Evolutionary conservation across 2,329 filamentous ascomycete genomes (phyloP), one percentile per base, ranked within the genome.

Genomic region (Cercospora beticola): DNA sequence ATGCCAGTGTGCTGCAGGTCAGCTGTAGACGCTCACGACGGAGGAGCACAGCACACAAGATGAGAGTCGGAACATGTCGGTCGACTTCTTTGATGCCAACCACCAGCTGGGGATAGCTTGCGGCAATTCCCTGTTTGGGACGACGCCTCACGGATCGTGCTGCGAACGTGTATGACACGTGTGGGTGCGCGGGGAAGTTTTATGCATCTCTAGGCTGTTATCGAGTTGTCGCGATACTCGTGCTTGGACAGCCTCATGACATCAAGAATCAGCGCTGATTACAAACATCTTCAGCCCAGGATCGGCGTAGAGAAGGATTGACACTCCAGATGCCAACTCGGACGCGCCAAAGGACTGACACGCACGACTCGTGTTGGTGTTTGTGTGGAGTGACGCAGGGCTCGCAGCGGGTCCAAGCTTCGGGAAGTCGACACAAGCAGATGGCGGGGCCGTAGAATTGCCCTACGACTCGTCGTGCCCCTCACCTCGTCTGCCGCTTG

Each of bases 391-490:
- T 30, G 54, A 30, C 30, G 54, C 54, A 58, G 54, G 26, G 54
- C 54, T 58, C 23, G n/a, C 46, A 12, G 52, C 63, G 63, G 63
- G 63, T 28, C 52, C 18, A 59, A 36, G 52, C 62, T 49, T 64
- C 62, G 62, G 54, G 26, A 43, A 26, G 54, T 58, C 54, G 54
- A 58, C 26, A 33, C 26, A 57, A 16, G 14, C 54, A 33, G 26
- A 58, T 58, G 30, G 36, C 12, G 40, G 54, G 28, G 14, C 57
- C 57, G 57, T n/a, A n/a, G n/a, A 33, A n/a, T 6, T 26, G 54
- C 54, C 54, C 54, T 21, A 33, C 23, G 21, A 8, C 26, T 28
- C 26, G 18, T 28, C 26, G 18, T 36, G 28, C 58, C 59, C 59
- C 36, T 46, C 59, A 62, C 36, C 59, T 62, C 59, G n/a, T 49